Percentiles rank a stretch among this genome's conserved stretches.
These are phyloP conservation scores for Microdochium trichocladiopsis DNA, from an alignment of 2,329 filamentous ascomycete genomes.

Conservation along the genomic window DNA sequence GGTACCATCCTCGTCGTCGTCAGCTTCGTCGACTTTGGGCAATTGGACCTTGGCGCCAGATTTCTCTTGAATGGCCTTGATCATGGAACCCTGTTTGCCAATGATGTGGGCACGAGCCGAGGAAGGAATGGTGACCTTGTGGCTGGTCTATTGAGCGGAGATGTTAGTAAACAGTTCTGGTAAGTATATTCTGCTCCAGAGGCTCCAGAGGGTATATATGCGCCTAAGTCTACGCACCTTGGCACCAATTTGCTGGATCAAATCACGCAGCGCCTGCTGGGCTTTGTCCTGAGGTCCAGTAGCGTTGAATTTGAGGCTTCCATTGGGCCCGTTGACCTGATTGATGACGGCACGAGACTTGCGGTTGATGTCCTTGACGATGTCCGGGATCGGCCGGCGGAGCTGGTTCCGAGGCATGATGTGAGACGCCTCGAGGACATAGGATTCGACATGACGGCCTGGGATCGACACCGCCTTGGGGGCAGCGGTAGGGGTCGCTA, in stretches of 20 bases:
- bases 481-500: slow-evolving; percentile 35
- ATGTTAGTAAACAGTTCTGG: not conserved
- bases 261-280: slow-evolving; percentile 80
- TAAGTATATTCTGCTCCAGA: not conserved
- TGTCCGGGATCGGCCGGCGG: slow-evolving; percentile 78
- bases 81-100: slow-evolving; percentile 81
- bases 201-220: not conserved
- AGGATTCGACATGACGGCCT: slow-evolving; percentile 72
- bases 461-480: slow-evolving; percentile 66
- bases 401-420: slow-evolving; percentile 71
- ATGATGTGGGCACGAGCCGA: slow-evolving; percentile 87
- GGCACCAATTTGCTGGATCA: slow-evolving; percentile 79
- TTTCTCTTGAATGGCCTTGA: slow-evolving; percentile 83
- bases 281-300: slow-evolving; percentile 78
- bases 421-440: slow-evolving; percentile 67
- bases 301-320: slow-evolving; percentile 74
- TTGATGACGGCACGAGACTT: slow-evolving; percentile 82
- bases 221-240: slow-evolving; percentile 53
- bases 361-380: slow-evolving; percentile 87
- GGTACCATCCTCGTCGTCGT: slow-evolving; percentile 52
- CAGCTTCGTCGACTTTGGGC: slow-evolving; percentile 66
- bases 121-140: slow-evolving; percentile 73
- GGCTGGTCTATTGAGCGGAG: slow-evolving; percentile 30
- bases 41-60: slow-evolving; percentile 88
- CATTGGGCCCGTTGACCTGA: slow-evolving; percentile 65